phyloP scores from a whole-genome alignment of 208 protist genomes.

The Herpetomonas tarakana region DNA sequence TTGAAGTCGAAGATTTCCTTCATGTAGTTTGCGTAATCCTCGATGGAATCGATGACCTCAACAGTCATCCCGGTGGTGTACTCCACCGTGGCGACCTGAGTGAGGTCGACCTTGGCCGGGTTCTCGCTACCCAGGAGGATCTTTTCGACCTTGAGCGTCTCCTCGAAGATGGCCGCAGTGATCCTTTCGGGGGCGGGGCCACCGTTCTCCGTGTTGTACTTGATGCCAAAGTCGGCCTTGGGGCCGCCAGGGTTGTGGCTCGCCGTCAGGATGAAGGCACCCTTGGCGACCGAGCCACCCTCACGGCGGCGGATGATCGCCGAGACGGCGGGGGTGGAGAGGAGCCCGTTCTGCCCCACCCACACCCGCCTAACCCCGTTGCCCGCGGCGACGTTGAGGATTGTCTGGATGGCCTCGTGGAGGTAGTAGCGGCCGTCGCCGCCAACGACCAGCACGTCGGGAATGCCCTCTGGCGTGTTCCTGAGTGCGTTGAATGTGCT shows the following conservation, averaged over 20 bases:
- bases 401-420: conserved; percentile 90
- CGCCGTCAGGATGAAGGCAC: conserved; percentile 97
- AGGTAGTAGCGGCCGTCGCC: conserved; percentile 97
- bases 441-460: conserved; percentile 90
- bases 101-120: conserved; percentile 49
- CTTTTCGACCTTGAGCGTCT: conserved; percentile 72
- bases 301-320: conserved; percentile 86
- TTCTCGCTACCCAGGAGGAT: conserved; percentile 50
- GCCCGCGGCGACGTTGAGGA: conserved; percentile 93
- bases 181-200: conserved; percentile 95
- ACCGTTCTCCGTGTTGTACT: conserved; percentile 98
- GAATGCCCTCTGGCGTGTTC: conserved; percentile 29
- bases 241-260: conserved; percentile 98
- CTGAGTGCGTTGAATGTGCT: conserved; percentile 91
- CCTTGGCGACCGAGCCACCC: conserved; percentile 40
- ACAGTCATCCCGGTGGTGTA: conserved; percentile 69
- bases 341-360: conserved; percentile 91
- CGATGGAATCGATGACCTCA: conserved; percentile 91
- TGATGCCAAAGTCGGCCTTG: conserved; percentile 98
- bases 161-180: conserved; percentile 93
- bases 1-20: conserved; percentile 95
- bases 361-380: conserved; percentile 89
- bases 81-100: conserved; percentile 29
- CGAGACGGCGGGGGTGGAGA: conserved; percentile 97
- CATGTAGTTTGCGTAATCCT: conserved; percentile 91